Base-by-base conservation (phyloP, 2,329 filamentous ascomycete genomes). In the Trichocomaceae sp. region DNA sequence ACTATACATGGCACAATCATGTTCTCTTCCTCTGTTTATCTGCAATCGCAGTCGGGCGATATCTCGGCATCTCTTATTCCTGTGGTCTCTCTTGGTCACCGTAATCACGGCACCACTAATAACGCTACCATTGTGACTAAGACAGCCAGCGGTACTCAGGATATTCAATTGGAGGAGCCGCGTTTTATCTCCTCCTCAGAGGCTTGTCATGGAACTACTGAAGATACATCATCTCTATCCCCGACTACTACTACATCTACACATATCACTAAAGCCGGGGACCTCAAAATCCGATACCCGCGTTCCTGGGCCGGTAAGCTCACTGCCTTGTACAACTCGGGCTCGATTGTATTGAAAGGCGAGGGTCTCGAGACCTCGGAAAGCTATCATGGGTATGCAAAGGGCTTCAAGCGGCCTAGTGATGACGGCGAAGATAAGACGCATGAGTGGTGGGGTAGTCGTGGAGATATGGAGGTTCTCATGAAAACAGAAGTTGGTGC, bases 21-120 rank as follows among this genome's bases (percentile, higher is more conserved):
- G 5, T 74, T 81, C 29, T 69, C 77, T 1, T 70, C 74, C 22
- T 74, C 78, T 42, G 65, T 69, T 5, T 72, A 82, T 59, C 63
- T 74, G 22, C 69, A 71, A 3, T 75, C 79, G 9, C 60, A 68
- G 0, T 69, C 68, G 47, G 83, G 82, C 26, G 67, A 63, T 7
- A 56, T 56, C 22, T 37, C 49, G 6, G 37, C 54, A 2, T 37
- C 45, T 2, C 26, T 56, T 5, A 20, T 44, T 12, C 54, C 54
- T 9, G 31, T 56, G 9, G 29, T 56, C 0, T 49, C 50, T 29
- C 39, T 26, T 17, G 20, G 33, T 15, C 35, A 31, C 12, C 15
- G 12, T 19, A 13, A 2, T 9, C 5, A 29, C 7, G 26, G 5
- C 26, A 29, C 8, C 26, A 29, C 13, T 6, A 12, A 47, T 12